Evolutionary conservation across 345 rosid genomes (phyloP).

Genomic region (Dipteronia dyeriana): DNA sequence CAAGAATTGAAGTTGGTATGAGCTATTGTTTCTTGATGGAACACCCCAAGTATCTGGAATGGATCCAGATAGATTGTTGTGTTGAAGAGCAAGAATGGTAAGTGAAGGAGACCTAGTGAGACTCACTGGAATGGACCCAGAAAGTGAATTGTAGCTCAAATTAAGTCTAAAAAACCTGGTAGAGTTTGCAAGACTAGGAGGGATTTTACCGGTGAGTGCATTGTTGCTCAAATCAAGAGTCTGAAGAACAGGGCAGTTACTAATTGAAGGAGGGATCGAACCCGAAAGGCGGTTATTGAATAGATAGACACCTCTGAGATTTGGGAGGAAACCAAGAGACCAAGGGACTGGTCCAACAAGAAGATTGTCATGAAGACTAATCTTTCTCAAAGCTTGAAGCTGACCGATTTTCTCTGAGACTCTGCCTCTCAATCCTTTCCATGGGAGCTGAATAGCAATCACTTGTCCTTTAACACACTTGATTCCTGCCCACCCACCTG

Average conservation of each 20-base stretch:
- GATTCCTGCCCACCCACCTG: constrained; percentile 90
- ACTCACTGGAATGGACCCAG: constrained; percentile 56
- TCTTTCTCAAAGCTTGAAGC: constrained; percentile 66
- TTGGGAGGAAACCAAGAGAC: constrained; percentile 73
- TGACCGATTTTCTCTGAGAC: constrained; percentile 85
- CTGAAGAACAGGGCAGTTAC: constrained; percentile 66
- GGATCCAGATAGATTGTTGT: constrained; percentile 76
- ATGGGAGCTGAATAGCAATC: constrained; percentile 85
- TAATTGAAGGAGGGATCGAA: constrained; percentile 73
- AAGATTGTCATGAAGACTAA: constrained; percentile 82
- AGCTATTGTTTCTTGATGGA: constrained; percentile 25
- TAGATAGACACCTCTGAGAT: constrained; percentile 79
- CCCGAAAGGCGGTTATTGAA: constrained; percentile 92
- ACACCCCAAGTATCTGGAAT: constrained; percentile 56
- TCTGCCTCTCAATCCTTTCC: constrained; percentile 79
- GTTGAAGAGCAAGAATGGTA: constrained; percentile 63
- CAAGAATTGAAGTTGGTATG: constrained; percentile 44
- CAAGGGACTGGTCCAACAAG: constrained; percentile 65
- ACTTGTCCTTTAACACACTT: constrained; percentile 87
- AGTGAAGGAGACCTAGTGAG: constrained; percentile 55
- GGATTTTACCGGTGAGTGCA: constrained; percentile 57
- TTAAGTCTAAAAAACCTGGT: constrained; percentile 66
- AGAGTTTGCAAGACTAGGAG: constrained; percentile 68
- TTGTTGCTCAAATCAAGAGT: constrained; percentile 76
- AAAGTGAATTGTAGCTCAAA: constrained; percentile 65